A percentile compares a stretch with the other conserved stretches of the same genome.
phyloP scores from a whole-genome alignment of 140 eudicot species.

The Bidens hawaiensis region DNA sequence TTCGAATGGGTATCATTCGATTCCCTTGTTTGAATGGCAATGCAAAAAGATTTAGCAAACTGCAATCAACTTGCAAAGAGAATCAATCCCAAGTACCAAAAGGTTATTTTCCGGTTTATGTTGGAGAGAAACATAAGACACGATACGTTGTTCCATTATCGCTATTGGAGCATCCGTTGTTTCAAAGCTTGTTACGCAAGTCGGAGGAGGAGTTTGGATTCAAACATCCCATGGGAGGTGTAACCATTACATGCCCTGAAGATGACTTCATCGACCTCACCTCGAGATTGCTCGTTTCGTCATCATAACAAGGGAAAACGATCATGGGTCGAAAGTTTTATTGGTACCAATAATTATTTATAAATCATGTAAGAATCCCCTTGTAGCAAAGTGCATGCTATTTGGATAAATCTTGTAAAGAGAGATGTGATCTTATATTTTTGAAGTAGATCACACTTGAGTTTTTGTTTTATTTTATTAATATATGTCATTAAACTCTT shows the following conservation, averaged over 20 bases:
- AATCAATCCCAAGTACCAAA: constrained; percentile 14
- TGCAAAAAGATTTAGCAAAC: constrained; percentile 12
- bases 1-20: constrained; percentile 14
- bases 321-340: neutral
- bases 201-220: constrained; percentile 20
- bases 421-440: constrained; percentile 8
- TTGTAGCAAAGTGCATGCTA: neutral
- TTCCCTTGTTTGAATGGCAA: constrained; percentile 19
- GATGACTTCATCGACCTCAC: constrained; percentile 9
- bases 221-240: constrained; percentile 21
- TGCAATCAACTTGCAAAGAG: constrained; percentile 9
- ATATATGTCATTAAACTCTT: neutral
- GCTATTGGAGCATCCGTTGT: constrained; percentile 16
- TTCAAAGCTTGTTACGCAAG: constrained; percentile 20
- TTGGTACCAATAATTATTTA: neutral
- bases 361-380: neutral
- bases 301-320: neutral
- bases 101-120: constrained; percentile 18
- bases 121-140: constrained; percentile 14
- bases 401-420: neutral
- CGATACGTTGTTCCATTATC: constrained; percentile 15
- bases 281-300: constrained; percentile 13
- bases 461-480: neutral
- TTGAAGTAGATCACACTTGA: constrained; percentile 3
- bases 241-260: constrained; percentile 15